Base-by-base conservation (phyloP, 73 alveolate genomes). In the Stentor coeruleus region DNA sequence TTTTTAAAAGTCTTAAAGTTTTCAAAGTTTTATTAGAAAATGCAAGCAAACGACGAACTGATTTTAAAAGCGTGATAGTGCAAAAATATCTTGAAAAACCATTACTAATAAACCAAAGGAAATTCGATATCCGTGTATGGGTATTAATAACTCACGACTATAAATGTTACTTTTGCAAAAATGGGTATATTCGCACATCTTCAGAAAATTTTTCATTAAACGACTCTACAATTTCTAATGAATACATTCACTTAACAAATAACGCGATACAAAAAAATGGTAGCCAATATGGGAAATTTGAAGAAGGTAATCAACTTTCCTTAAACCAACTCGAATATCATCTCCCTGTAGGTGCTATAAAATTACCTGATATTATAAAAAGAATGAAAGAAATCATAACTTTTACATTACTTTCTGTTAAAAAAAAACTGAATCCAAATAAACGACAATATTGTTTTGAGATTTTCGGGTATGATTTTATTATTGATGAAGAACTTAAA, bases 41-140 rank as follows among this genome's bases (percentile, higher is more conserved):
- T 76, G 3, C 94, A 94, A 55, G 36, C 72, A n/a, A n/a, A n/a
- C n/a, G n/a, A n/a, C n/a, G n/a, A n/a, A 49, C 6, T 11, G 66
- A 49, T 11, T 76, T 55, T 81, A 55, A 76, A 93, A 80, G 87
- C 20, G 66, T 90, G 81, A 89, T 94, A 4, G 89, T 97, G 3
- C 92, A 97, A 86, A 97, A 97, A 86, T 97, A 97, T 89, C 93
- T 97, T 11, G 98, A 97, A 88, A 90, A 85, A 58, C 99, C 99
- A 38, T 84, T 97, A 40, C 81, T 97, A 3, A 87, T 97, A 20
- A 86, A 93, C 59, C 92, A 93, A 59, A 91, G 99, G 77, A 97
- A 97, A 87, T 97, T 97, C 81, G 99, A 97, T 90, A 95, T 97
- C 39, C 82, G 99, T 74, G 94, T 94, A 74, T 97, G 99, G 98